phyloP scores from a whole-genome alignment of 352 stramenopile genomes.

The Phytophthora fragariae region DNA sequence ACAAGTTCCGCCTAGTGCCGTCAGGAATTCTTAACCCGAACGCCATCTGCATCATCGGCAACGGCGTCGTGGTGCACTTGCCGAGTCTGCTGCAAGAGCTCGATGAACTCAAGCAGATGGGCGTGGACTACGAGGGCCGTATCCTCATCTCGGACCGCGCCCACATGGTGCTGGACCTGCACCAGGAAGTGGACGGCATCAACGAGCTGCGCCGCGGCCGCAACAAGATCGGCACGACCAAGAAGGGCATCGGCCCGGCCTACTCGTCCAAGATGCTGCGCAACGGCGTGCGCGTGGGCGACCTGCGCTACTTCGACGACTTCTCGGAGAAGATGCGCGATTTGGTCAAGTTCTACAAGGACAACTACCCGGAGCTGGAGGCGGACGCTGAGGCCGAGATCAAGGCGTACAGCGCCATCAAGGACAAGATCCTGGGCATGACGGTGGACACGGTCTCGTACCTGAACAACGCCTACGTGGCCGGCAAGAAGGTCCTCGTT shows the following conservation, averaged over 20 bases:
- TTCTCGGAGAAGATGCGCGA: slow-evolving; percentile 92
- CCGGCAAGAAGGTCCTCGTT: slow-evolving; percentile 97
- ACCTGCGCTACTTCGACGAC: slow-evolving; percentile 93
- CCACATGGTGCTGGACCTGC: slow-evolving; percentile 99
- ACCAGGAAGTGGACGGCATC: slow-evolving; percentile 94
- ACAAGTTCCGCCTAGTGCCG: slow-evolving; percentile 99
- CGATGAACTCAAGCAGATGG: slow-evolving; percentile 89
- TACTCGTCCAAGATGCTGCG: slow-evolving; percentile 99
- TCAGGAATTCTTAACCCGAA: slow-evolving; percentile 97
- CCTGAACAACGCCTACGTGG: slow-evolving; percentile 96
- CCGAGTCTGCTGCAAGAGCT: slow-evolving; percentile 97
- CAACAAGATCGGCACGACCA: slow-evolving; percentile 99
- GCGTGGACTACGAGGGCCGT: slow-evolving; percentile 92
- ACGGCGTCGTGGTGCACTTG: slow-evolving; percentile 98
- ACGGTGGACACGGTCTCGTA: slow-evolving; percentile 97
- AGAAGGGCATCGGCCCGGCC: slow-evolving; percentile 98
- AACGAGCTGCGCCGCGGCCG: slow-evolving; percentile 87
- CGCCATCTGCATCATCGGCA: slow-evolving; percentile 97
- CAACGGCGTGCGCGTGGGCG: slow-evolving; percentile 97
- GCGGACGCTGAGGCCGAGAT: slow-evolving; percentile 89
- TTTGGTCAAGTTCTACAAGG: slow-evolving; percentile 93
- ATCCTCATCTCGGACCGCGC: slow-evolving; percentile 98
- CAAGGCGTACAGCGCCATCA: slow-evolving; percentile 81
- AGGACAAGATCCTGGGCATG: slow-evolving; percentile 87
- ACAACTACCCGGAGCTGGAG: slow-evolving; percentile 86